Evolutionary conservation across 257 asterid species (phyloP).

Genomic region (Plantago major): DNA sequence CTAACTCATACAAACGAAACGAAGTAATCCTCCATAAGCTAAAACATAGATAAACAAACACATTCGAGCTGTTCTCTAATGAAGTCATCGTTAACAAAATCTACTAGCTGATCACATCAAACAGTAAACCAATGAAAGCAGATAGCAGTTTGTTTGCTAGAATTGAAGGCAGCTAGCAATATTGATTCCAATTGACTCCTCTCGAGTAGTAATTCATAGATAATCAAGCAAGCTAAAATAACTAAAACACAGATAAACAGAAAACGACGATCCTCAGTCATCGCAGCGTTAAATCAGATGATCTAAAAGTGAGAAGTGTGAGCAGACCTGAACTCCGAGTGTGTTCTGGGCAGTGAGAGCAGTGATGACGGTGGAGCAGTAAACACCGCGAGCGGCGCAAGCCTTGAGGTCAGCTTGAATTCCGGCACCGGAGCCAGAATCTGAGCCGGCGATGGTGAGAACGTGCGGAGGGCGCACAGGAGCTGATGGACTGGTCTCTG

Average conservation of each 20-base stretch:
- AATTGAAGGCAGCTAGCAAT: too few relatives aligned
- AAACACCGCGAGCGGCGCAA: slow-evolving; percentile 82
- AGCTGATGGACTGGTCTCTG: too few relatives aligned
- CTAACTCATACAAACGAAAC: too few relatives aligned
- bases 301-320: too few relatives aligned
- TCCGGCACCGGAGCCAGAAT: slow-evolving; percentile 94
- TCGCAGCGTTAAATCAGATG: too few relatives aligned
- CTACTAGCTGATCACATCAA: neutral
- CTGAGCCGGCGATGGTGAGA: slow-evolving; percentile 90
- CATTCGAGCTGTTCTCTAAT: too few relatives aligned
- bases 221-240: too few relatives aligned
- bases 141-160: too few relatives aligned
- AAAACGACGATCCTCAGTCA: too few relatives aligned
- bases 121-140: neutral
- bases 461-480: slow-evolving; percentile 58
- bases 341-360: slow-evolving; percentile 97
- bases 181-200: too few relatives aligned
- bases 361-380: slow-evolving; percentile 86
- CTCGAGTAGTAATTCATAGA: too few relatives aligned
- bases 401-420: slow-evolving; percentile 94
- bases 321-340: slow-evolving; percentile 86
- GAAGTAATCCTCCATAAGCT: too few relatives aligned
- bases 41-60: neutral
- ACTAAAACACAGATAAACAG: neutral
- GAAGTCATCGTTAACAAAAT: neutral